Conservation (phyloP, 768 basidiomycete genomes). For the Lactifluus rugatus region DNA sequence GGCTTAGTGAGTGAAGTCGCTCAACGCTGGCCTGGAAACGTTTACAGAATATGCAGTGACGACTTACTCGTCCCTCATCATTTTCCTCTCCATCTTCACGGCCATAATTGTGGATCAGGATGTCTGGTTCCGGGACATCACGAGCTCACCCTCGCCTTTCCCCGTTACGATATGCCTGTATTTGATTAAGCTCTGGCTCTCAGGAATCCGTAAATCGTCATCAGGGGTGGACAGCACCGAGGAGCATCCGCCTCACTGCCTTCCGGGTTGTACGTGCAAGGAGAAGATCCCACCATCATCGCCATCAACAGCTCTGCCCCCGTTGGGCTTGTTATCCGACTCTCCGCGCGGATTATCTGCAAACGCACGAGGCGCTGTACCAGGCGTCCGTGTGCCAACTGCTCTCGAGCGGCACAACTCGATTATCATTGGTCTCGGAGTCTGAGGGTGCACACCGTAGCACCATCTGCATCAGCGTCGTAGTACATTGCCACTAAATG, state of each 20-base stretch:
- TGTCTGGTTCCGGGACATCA: constrained; percentile 20
- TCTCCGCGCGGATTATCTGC: background rate
- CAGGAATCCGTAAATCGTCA: background rate
- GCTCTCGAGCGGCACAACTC: constrained; percentile 19
- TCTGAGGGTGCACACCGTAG: background rate
- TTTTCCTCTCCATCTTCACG: constrained; percentile 7
- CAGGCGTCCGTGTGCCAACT: constrained; percentile 17
- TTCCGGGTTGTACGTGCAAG: constrained; percentile 15
- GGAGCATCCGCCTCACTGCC: constrained; percentile 6
- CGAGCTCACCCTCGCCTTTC: constrained; percentile 19
- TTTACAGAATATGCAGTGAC: constrained; percentile 5
- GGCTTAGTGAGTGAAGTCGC: constrained; percentile 8
- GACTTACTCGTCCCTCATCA: constrained; percentile 9
- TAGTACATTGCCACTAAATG: background rate
- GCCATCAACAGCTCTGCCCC: constrained; percentile 10
- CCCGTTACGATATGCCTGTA: constrained; percentile 10
- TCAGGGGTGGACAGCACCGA: background rate
- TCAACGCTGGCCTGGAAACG: background rate
- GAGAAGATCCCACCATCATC: constrained; percentile 18
- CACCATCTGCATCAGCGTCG: background rate
- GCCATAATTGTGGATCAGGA: constrained; percentile 17
- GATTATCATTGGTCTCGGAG: constrained; percentile 16
- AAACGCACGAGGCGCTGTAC: constrained; percentile 4
- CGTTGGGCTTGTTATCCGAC: constrained; percentile 1
- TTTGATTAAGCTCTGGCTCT: constrained; percentile 1